phyloP scores from a whole-genome alignment of 108 stramenopile genomes.

The Skeletonema marinoi region DNA sequence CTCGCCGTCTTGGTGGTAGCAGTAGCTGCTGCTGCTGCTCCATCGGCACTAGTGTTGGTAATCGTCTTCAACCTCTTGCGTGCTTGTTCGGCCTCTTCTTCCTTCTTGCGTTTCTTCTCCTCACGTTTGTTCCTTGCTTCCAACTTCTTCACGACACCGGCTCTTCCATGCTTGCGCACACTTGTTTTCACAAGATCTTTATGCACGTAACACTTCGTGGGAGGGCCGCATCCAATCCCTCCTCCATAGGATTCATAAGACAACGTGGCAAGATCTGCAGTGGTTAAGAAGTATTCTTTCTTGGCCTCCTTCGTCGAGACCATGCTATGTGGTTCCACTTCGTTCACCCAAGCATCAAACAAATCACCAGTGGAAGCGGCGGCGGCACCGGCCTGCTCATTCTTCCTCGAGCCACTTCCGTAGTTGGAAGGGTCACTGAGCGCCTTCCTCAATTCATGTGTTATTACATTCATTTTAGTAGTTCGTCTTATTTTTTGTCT shows the following conservation, averaged over 20 bases:
- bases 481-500: too few species aligned
- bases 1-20: not conserved
- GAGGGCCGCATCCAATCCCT: not conserved
- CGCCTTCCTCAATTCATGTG: too few species aligned
- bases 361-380: not conserved
- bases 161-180: not conserved
- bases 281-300: conserved; percentile 1
- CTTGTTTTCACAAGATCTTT: not conserved
- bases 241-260: not conserved
- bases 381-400: too few species aligned
- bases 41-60: not conserved
- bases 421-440: too few species aligned
- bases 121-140: not conserved
- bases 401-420: too few species aligned
- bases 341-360: not conserved
- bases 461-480: too few species aligned
- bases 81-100: conserved; percentile 7
- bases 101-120: conserved; percentile 13
- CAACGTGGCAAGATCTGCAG: not conserved
- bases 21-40: not conserved
- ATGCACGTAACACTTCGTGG: not conserved
- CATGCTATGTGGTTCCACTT: not conserved
- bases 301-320: conserved; percentile 5
- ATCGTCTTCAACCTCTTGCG: conserved; percentile 3
- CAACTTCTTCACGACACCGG: not conserved